These are phyloP conservation scores for Macaranga tanarius DNA, from an alignment of 441 rosid genomes.

Conservation along the genomic window DNA sequence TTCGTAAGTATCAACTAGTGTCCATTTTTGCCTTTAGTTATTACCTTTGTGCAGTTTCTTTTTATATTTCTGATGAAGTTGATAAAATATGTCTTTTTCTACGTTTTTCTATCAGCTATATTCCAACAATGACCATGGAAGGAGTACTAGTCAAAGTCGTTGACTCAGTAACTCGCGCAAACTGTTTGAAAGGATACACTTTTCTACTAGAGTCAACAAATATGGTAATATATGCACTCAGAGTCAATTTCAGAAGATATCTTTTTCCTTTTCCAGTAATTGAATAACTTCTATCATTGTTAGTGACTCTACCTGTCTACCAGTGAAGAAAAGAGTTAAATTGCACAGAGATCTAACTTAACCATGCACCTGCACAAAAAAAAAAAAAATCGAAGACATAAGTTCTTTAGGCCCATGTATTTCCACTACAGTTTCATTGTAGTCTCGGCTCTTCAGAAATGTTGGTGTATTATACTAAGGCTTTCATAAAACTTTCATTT, in stretches of 20 bases:
- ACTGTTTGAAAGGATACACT: slow-evolving; percentile 64
- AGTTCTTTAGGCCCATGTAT: neutral
- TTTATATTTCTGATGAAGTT: neutral
- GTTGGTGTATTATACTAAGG: too few species aligned
- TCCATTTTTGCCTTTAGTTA: slow-evolving; percentile 16
- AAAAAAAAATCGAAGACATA: too few species aligned
- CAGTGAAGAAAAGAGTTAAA: neutral
- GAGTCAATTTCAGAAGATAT: neutral
- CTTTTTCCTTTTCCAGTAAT: neutral
- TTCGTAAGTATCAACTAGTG: slow-evolving; percentile 52
- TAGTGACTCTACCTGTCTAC: neutral
- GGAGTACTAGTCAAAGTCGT: slow-evolving; percentile 61
- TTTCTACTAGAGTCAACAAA: slow-evolving; percentile 61
- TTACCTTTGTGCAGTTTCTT: slow-evolving; percentile 14
- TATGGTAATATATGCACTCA: slow-evolving; percentile 37
- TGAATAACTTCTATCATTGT: neutral
- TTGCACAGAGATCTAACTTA: neutral
- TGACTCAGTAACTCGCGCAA: slow-evolving; percentile 58
- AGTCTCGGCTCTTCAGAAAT: too few species aligned
- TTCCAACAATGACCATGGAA: slow-evolving; percentile 58
- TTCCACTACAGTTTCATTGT: too few species aligned
- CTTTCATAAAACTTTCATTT: too few species aligned
- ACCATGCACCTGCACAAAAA: neutral
- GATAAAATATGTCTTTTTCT: slow-evolving; percentile 13
- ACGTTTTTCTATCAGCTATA: slow-evolving; percentile 35